Evolutionary conservation across 1,284 basidiomycete genomes (phyloP).

Genomic region (Puccinia novopanici): DNA sequence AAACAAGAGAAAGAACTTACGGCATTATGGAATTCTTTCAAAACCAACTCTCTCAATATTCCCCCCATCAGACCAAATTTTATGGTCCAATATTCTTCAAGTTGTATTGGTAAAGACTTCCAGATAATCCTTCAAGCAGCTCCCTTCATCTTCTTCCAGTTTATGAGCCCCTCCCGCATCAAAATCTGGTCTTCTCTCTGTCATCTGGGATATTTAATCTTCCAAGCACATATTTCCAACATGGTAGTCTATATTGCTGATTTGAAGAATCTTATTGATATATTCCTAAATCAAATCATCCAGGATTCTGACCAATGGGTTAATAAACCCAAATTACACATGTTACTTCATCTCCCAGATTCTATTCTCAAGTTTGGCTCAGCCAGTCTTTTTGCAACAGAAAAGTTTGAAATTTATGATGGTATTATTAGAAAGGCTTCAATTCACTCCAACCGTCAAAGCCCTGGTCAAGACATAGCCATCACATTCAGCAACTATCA

Average conservation of each 20-base stretch:
- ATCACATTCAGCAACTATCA: conserved; percentile 2
- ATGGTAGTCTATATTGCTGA: conserved; percentile 49
- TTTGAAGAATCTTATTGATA: conserved; percentile 55
- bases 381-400: conserved; percentile 9
- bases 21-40: conserved; percentile 11
- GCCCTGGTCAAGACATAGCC: conserved; percentile 11
- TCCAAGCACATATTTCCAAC: conserved; percentile 60
- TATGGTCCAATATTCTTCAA: conserved; percentile 58
- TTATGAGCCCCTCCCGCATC: conserved; percentile 53
- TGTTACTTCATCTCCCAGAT: conserved; percentile 54
- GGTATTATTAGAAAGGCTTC: not conserved
- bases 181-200: conserved; percentile 58
- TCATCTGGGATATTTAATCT: conserved; percentile 59
- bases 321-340: conserved; percentile 61
- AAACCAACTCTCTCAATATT: conserved; percentile 53
- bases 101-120: conserved; percentile 60
- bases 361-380: conserved; percentile 51
- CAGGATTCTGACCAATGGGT: conserved; percentile 59
- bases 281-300: conserved; percentile 57
- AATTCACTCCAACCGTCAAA: conserved; percentile 6
- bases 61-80: conserved; percentile 55
- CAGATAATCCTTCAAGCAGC: conserved; percentile 60
- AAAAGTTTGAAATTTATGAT: conserved; percentile 23
- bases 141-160: conserved; percentile 60
- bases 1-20: not conserved